Conservation (phyloP, 257 asterid species). For the Voacanga thouarsii region DNA sequence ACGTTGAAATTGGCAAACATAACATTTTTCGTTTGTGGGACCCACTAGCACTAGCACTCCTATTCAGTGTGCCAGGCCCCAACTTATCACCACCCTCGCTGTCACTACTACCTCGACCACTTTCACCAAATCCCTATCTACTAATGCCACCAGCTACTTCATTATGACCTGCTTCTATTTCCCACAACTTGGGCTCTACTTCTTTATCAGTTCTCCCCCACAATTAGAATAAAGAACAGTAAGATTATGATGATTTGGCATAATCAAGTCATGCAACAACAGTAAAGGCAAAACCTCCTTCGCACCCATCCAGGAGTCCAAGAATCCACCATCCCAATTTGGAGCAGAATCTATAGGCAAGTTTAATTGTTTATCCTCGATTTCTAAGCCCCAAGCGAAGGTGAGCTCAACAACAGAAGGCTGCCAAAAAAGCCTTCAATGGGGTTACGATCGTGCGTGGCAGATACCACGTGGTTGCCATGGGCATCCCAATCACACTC, state of each 20-base stretch:
- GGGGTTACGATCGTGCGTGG: slow-evolving; percentile 64
- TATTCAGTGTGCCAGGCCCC: slow-evolving; percentile 47
- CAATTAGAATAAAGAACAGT: not conserved
- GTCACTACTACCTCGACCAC: slow-evolving; percentile 14
- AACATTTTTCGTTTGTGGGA: too few relatives aligned
- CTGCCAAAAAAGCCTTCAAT: slow-evolving; percentile 20
- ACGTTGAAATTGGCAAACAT: too few relatives aligned
- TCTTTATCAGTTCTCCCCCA: slow-evolving; percentile 37
- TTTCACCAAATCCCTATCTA: slow-evolving; percentile 14
- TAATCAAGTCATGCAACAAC: too few relatives aligned
- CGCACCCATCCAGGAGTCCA: too few relatives aligned
- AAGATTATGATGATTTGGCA: too few relatives aligned
- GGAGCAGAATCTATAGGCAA: too few relatives aligned
- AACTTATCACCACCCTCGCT: slow-evolving; percentile 33
- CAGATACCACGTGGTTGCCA: slow-evolving; percentile 51
- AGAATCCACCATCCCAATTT: too few relatives aligned
- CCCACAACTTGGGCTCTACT: slow-evolving; percentile 53
- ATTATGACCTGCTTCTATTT: slow-evolving; percentile 64
- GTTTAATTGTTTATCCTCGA: slow-evolving; percentile 33
- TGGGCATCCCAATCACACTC: slow-evolving; percentile 97
- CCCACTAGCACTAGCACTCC: too few relatives aligned
- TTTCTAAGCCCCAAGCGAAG: slow-evolving; percentile 68
- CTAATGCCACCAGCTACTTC: slow-evolving; percentile 63
- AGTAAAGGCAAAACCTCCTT: too few relatives aligned
- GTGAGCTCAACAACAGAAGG: slow-evolving; percentile 52